Base-by-base conservation (phyloP, 352 stramenopile species). In the Globisporangium yorkense region DNA sequence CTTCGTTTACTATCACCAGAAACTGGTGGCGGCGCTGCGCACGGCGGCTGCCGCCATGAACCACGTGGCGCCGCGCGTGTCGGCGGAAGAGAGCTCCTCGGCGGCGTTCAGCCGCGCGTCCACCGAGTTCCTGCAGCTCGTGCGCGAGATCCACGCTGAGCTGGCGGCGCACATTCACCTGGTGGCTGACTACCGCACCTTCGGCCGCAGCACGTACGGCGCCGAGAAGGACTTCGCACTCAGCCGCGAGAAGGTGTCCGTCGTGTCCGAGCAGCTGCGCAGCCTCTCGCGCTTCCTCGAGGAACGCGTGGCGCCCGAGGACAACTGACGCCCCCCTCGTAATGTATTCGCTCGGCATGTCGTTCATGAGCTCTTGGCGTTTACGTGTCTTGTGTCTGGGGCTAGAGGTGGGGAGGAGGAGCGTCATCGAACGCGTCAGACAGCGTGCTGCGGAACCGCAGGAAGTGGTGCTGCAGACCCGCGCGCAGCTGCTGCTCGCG, bases 101-200 rank as follows among this genome's bases (percentile, higher is more conserved):
- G 77, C 84, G 55, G 75, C 80, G 37, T 94, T 94, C 63, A 89
- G 86, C 63, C 70, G 74, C 53, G 63, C 84, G 21, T 88, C 82
- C 59, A 90, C 79, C 45, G 82, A 92, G 61, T 94, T 94, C 65
- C 66, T 94, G 56, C 84, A 92, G 70, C 76, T 92, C 47, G 75
- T 94, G n/a, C 80, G 87, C 55, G 80, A 91, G 62, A 88, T 94
- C 59, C 84, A 94, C 71, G 74, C 75, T 7, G 84, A 94, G 59
- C 71, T 94, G 20, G 84, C 82, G 16, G 77, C 75, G 65, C 81
- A 94, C 64, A 88, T 92, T 59, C 84, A 94, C 67, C 62, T 94
- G 18, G 84, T 94, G 35, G 87, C 80, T 51, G 80, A 94, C 67
- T 94, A 94, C 63, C 84, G 84, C 52, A 86, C 72, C 13, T 94